A percentile compares a stretch with the other conserved stretches of the same genome.
Conservation (phyloP, 2,329 filamentous ascomycete genomes). For the Curvularia sp. region DNA sequence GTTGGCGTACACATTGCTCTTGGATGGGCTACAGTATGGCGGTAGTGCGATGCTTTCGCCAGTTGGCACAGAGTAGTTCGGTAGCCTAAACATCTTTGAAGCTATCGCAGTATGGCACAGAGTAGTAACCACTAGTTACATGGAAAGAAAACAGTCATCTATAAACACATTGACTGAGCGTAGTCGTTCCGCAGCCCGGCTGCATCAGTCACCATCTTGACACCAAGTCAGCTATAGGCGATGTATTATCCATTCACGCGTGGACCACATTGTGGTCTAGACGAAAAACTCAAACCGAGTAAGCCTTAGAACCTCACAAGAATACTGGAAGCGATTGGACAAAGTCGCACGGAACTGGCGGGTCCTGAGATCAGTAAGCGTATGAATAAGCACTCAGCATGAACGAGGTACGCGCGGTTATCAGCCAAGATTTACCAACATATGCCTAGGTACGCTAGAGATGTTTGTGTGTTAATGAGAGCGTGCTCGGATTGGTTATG, state of each 20-base stretch:
- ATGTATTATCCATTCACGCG: too few relatives aligned
- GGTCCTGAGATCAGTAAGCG: constrained; percentile 11
- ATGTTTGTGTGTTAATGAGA: neutral
- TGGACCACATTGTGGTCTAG: neutral
- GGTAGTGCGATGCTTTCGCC: neutral
- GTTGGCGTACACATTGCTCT: neutral
- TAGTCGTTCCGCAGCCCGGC: neutral
- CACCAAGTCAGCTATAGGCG: neutral
- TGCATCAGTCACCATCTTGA: constrained; percentile 3
- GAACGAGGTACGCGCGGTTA: constrained; percentile 1
- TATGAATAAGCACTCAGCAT: constrained; percentile 17
- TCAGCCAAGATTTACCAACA: neutral
- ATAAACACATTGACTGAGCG: neutral
- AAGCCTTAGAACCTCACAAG: neutral
- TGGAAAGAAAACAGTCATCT: neutral
- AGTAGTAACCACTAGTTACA: neutral
- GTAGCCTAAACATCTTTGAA: constrained; percentile 1
- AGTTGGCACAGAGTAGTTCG: neutral
- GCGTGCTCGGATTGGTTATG: neutral
- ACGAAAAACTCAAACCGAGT: neutral
- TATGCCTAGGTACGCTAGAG: neutral
- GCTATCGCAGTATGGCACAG: neutral
- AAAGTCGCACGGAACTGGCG: constrained; percentile 7
- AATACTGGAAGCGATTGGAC: constrained; percentile 1
- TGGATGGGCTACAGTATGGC: constrained; percentile 5